Base-by-base conservation (phyloP, 2,329 filamentous ascomycete genomes). In the Penicillium sclerotigenum region DNA sequence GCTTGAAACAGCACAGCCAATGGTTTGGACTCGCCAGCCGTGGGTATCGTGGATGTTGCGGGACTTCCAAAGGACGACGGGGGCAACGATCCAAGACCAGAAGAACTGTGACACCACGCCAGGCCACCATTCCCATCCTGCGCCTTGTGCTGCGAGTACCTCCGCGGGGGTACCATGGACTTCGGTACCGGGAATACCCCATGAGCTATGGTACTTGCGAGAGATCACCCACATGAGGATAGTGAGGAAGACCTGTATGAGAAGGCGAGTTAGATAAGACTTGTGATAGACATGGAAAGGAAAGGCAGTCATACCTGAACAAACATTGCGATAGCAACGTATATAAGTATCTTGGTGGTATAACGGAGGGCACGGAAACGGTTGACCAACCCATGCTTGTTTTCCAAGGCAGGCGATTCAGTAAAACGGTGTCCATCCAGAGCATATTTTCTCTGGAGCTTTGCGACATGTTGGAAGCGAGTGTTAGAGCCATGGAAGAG, bases 11-110 rank as follows among this genome's bases (percentile, higher is more conserved):
- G 79, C 73, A 52, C 77, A 77, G 37, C 78, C 68, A 38, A 84
- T 81, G 31, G 85, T 88, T 67, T 88, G 86, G 6, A 81, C 66
- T 11, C 85, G 78, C 86, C 86, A 89, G 54, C 85, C 82, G 63
- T 87, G 83, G 7, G 84, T 85, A 65, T 89, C 86, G 29, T 78
- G 78, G 61, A 89, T 83, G 22, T 78, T 74, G 8, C 85, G 79
- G 36, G 85, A 81, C 61, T 81, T 79, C 79, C 81, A 87, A 4
- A 88, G 78, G 59, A 87, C 55, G 24, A 55, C 22, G 18, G 59
- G 58, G 40, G 54, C 55, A 28, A 59, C 41, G 22, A 59, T 47
- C 61, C 62, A 63, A 38, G 56, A 59, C 63, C 62, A 65, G 54
- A 64, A 57, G 47, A 65, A 59, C 33, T 65, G 63, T 46, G 34